phyloP scores from a whole-genome alignment of 2,329 filamentous ascomycete species.

The Pyricularia grisea region DNA sequence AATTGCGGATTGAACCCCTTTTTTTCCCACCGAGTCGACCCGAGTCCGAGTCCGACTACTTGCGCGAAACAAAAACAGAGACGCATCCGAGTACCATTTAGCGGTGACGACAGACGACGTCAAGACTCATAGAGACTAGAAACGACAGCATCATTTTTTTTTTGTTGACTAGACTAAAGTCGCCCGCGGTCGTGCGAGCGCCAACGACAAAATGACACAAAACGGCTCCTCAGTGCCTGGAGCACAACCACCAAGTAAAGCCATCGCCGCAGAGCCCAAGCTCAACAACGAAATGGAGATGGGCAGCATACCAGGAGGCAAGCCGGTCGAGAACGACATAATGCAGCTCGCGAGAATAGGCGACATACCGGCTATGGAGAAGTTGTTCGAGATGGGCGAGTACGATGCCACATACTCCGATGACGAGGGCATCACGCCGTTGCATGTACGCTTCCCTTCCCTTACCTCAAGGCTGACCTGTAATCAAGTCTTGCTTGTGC shows the following conservation, averaged over 20 bases:
- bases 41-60: not conserved
- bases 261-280: slow-evolving; percentile 40
- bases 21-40: not conserved
- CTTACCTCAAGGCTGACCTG: not conserved
- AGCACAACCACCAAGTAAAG: slow-evolving; percentile 44
- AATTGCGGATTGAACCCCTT: not conserved
- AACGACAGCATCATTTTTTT: not conserved
- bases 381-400: slow-evolving; percentile 74
- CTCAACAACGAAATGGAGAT: slow-evolving; percentile 48
- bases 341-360: slow-evolving; percentile 92
- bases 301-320: slow-evolving; percentile 33
- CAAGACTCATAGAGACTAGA: not conserved
- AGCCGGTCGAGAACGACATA: slow-evolving; percentile 60
- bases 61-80: not conserved
- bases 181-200: not conserved
- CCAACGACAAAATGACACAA: slow-evolving; percentile 29
- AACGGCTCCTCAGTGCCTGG: slow-evolving; percentile 29
- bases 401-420: slow-evolving; percentile 78
- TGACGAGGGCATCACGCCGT: slow-evolving; percentile 85
- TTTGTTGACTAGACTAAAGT: not conserved
- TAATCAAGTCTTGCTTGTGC: not conserved
- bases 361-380: slow-evolving; percentile 79
- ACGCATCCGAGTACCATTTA: not conserved
- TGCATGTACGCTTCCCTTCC: slow-evolving; percentile 60
- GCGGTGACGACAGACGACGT: not conserved